Conservation (phyloP, 2,329 filamentous ascomycete genomes). For the Botrytis aclada region DNA sequence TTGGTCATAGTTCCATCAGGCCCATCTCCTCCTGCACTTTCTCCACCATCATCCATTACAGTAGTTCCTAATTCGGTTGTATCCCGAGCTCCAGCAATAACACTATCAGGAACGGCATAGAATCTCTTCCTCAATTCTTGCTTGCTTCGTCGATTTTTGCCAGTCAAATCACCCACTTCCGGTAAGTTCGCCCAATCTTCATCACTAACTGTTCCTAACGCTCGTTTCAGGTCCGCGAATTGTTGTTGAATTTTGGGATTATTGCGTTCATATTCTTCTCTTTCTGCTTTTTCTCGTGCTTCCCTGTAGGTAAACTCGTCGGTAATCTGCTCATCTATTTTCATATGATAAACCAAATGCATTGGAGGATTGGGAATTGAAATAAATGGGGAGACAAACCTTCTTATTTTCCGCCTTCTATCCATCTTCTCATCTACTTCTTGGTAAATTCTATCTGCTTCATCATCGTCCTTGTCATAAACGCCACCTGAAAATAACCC, state of each 20-base stretch:
- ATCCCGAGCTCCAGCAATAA: conserved; percentile 81
- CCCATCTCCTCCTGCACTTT: conserved; percentile 40
- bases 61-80: conserved; percentile 81
- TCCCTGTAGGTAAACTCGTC: conserved; percentile 75
- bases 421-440: conserved; percentile 98
- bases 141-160: conserved; percentile 83
- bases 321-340: conserved; percentile 72
- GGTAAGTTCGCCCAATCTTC: conserved; percentile 96
- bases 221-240: conserved; percentile 92
- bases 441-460: conserved; percentile 93
- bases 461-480: conserved; percentile 96
- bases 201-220: conserved; percentile 81
- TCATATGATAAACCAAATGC: conserved; percentile 64
- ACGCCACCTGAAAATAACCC: conserved; percentile 92
- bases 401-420: conserved; percentile 76
- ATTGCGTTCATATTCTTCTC: conserved; percentile 91
- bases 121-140: conserved; percentile 81
- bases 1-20: conserved; percentile 92
- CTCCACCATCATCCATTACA: conserved; percentile 75
- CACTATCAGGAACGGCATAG: conserved; percentile 95
- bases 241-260: conserved; percentile 98
- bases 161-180: conserved; percentile 93
- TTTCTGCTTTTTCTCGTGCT: conserved; percentile 86
- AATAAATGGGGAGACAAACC: conserved; percentile 58
- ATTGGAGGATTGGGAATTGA: conserved; percentile 38